Percentiles rank a stretch among this genome's conserved stretches.
Conservation (phyloP, 1,284 basidiomycete genomes). For the Ustilago tritici region DNA sequence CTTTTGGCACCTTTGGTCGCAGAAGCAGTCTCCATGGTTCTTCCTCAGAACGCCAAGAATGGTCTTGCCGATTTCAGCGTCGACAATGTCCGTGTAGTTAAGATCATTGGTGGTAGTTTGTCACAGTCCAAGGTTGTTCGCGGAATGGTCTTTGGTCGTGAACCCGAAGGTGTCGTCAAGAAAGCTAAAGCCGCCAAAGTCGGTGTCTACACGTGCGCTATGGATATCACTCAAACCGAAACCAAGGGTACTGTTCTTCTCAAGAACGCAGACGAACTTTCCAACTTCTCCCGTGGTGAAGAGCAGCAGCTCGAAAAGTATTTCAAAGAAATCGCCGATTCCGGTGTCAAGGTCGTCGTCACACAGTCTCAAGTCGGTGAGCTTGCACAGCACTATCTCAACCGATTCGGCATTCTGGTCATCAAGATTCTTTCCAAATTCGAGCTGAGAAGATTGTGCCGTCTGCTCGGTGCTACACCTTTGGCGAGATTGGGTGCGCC, state of each 20-base stretch:
- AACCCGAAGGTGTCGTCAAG: constrained; percentile 87
- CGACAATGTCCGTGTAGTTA: constrained; percentile 97
- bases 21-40: constrained; percentile 78
- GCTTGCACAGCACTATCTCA: constrained; percentile 95
- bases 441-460: constrained; percentile 91
- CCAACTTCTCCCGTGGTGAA: constrained; percentile 89
- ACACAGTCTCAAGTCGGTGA: constrained; percentile 94
- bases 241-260: constrained; percentile 98
- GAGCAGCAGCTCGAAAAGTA: constrained; percentile 74
- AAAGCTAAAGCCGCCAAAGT: constrained; percentile 74
- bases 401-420: constrained; percentile 91
- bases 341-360: constrained; percentile 92
- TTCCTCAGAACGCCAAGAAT: constrained; percentile 71
- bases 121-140: constrained; percentile 86
- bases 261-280: constrained; percentile 94
- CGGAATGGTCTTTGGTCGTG: constrained; percentile 97
- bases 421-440: constrained; percentile 99
- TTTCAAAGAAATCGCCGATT: constrained; percentile 94
- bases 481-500: constrained; percentile 95
- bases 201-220: constrained; percentile 90
- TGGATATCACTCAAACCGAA: constrained; percentile 96
- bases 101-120: constrained; percentile 94
- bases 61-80: constrained; percentile 72
- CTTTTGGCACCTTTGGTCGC: constrained; percentile 85
- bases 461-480: constrained; percentile 94